These are phyloP conservation scores for Colletotrichum zoysiae DNA, from an alignment of 2,329 filamentous ascomycete genomes.

Conservation along the genomic window DNA sequence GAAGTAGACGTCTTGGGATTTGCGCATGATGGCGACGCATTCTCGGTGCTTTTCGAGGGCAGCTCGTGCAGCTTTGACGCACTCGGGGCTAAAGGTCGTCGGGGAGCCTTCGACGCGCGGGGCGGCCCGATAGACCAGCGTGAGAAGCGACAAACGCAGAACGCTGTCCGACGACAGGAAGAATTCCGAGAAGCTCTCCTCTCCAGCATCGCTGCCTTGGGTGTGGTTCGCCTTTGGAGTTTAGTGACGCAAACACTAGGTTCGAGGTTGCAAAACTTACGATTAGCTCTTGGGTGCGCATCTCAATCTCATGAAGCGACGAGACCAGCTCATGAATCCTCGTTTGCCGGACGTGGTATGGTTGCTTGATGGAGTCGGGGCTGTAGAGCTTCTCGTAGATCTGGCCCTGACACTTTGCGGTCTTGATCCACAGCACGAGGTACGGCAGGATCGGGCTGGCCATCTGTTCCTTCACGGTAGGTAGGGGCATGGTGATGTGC, in stretches of 20 bases:
- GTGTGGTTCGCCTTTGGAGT: conserved; percentile 6
- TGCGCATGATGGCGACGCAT: conserved; percentile 54
- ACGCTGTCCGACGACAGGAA: conserved; percentile 57
- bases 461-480: not conserved
- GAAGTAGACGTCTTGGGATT: conserved; percentile 53
- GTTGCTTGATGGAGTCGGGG: conserved; percentile 54
- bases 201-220: not conserved
- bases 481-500: conserved; percentile 61
- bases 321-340: conserved; percentile 50
- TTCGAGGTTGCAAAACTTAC: conserved; percentile 21
- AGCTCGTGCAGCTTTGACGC: conserved; percentile 56
- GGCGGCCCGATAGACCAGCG: conserved; percentile 58
- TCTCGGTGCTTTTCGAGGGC: conserved; percentile 58
- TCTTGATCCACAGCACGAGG: conserved; percentile 62
- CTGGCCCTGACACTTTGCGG: conserved; percentile 65
- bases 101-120: conserved; percentile 47
- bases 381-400: conserved; percentile 69
- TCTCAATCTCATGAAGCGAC: conserved; percentile 51
- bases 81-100: conserved; percentile 56
- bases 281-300: conserved; percentile 43
- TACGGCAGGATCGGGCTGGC: conserved; percentile 48
- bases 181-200: conserved; percentile 50
- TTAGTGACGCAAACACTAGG: not conserved
- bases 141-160: conserved; percentile 55
- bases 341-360: conserved; percentile 50